Percentiles rank a stretch among this genome's conserved stretches.
phyloP scores from a whole-genome alignment of 2,329 filamentous ascomycete genomes.

The Bipolaris sorokiniana region DNA sequence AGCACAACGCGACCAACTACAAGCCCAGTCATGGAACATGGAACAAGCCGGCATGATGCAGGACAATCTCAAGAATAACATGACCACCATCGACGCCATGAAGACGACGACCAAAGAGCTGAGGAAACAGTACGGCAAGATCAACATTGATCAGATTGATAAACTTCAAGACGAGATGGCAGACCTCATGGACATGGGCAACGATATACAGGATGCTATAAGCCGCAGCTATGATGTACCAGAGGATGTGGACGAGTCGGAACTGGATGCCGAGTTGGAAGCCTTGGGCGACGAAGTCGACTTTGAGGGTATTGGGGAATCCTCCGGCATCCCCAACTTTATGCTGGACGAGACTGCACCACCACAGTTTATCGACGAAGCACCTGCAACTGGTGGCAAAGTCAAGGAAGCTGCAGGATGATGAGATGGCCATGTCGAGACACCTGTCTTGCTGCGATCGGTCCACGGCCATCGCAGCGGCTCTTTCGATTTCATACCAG shows the following conservation, averaged over 20 bases:
- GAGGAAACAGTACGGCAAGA: constrained; percentile 92
- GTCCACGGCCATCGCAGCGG: neutral
- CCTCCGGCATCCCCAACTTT: constrained; percentile 76
- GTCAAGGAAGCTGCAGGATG: constrained; percentile 79
- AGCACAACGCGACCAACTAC: constrained; percentile 88
- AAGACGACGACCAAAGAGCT: constrained; percentile 95
- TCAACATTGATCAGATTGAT: constrained; percentile 97
- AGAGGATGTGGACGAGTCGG: constrained; percentile 95
- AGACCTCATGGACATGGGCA: constrained; percentile 94
- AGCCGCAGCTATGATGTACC: constrained; percentile 91
- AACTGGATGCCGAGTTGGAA: constrained; percentile 95
- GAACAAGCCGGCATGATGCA: constrained; percentile 98
- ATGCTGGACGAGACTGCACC: constrained; percentile 85
- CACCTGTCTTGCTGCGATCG: neutral
- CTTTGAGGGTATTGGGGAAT: constrained; percentile 70
- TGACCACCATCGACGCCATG: constrained; percentile 97
- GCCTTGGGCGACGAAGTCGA: constrained; percentile 94
- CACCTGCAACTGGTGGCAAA: constrained; percentile 70
- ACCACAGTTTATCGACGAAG: constrained; percentile 89
- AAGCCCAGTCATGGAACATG: constrained; percentile 98
- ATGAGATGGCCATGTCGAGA: constrained; percentile 12
- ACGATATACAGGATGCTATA: constrained; percentile 97
- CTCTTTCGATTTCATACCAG: neutral
- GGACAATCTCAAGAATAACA: constrained; percentile 97
- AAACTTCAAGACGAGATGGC: constrained; percentile 98